Percentiles rank a stretch among this genome's conserved stretches.
Conservation (phyloP, 768 basidiomycete genomes). For the Sutorius australiensis region DNA sequence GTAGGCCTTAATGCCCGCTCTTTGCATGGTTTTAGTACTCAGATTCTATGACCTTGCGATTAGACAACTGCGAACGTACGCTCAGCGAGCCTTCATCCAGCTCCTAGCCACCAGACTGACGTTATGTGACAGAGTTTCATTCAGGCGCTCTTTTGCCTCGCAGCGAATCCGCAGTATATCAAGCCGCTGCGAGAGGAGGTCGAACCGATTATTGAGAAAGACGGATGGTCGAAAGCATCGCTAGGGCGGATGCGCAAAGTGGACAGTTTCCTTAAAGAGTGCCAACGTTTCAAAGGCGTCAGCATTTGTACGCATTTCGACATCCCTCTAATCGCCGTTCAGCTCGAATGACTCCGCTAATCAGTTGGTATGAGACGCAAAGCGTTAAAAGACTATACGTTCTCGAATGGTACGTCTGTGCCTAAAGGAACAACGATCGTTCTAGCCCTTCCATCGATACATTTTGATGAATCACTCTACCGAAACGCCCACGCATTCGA, state of each 20-base stretch:
- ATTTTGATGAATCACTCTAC: neutral
- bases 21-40: neutral
- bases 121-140: constrained; percentile 15
- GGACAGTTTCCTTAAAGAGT: constrained; percentile 35
- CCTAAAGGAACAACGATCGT: too few relatives aligned
- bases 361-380: constrained; percentile 23
- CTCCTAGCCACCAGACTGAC: neutral
- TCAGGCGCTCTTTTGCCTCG: constrained; percentile 34
- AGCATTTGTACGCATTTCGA: constrained; percentile 16
- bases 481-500: neutral
- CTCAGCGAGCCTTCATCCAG: neutral
- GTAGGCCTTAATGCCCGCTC: neutral
- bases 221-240: constrained; percentile 6
- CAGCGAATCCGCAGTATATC: constrained; percentile 33
- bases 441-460: too few relatives aligned
- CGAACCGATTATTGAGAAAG: neutral
- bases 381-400: too few relatives aligned
- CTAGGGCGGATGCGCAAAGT: constrained; percentile 33
- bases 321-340: neutral
- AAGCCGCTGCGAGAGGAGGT: constrained; percentile 30
- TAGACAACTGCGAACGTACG: neutral
- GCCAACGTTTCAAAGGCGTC: constrained; percentile 8
- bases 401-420: too few relatives aligned
- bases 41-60: neutral
- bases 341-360: constrained; percentile 17